These are phyloP conservation scores for Myrica gale DNA, from an alignment of 306 rosid species.

Conservation along the genomic window DNA sequence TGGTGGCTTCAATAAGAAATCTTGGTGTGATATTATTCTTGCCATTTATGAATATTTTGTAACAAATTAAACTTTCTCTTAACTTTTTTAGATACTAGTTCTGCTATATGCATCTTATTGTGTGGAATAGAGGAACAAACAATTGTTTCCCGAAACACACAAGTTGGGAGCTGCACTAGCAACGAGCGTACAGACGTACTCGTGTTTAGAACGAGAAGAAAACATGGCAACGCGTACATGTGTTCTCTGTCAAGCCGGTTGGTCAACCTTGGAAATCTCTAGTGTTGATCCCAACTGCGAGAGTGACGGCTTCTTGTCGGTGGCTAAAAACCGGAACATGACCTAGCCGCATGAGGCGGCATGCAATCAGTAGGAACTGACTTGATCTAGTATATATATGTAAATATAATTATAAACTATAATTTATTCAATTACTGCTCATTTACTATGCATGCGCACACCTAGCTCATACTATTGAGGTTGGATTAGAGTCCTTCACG, in stretches of 20 bases:
- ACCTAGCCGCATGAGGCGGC: background rate
- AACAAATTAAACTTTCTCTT: background rate
- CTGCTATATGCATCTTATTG: background rate
- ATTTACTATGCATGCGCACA: too few species aligned
- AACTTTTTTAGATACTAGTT: background rate
- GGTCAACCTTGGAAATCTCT: slow-evolving; percentile 9
- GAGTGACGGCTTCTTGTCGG: background rate
- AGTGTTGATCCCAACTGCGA: background rate
- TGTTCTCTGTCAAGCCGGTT: slow-evolving; percentile 6
- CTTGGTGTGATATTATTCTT: background rate
- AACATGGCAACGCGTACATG: slow-evolving; percentile 49
- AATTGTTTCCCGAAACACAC: slow-evolving; percentile 24
- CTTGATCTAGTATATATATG: too few species aligned
- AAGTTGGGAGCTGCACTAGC: slow-evolving; percentile 29
- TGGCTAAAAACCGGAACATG: background rate
- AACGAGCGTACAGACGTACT: slow-evolving; percentile 34
- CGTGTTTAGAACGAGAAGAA: slow-evolving; percentile 13
- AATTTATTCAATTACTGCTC: too few species aligned
- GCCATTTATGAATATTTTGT: background rate
- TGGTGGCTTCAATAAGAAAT: too few species aligned
- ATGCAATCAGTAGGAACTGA: too few species aligned
- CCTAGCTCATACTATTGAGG: too few species aligned
- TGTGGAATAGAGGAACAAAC: slow-evolving; percentile 40
- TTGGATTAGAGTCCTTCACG: too few species aligned
- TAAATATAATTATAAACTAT: too few species aligned